Percentiles rank a stretch among this genome's conserved stretches.
Evolutionary conservation across 2,329 filamentous ascomycete species (phyloP).

Genomic region (Juglanconis juglandina): DNA sequence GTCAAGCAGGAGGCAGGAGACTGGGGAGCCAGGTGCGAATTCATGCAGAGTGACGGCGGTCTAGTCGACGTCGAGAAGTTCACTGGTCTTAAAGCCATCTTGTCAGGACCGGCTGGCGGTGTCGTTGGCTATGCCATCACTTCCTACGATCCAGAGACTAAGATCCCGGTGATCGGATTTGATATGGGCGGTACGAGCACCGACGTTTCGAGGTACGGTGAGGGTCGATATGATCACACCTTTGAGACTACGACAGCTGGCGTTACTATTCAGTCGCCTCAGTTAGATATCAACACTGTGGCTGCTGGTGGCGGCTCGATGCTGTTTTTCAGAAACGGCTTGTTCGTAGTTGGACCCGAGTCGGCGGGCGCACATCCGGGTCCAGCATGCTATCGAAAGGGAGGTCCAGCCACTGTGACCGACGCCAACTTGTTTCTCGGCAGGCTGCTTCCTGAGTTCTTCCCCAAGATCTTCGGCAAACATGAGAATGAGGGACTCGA

Average conservation of each 20-base stretch:
- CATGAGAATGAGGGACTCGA: conserved; percentile 82
- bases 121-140: conserved; percentile 92
- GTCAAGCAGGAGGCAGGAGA: conserved; percentile 63
- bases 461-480: conserved; percentile 91
- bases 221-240: conserved; percentile 85
- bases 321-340: conserved; percentile 82
- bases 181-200: conserved; percentile 95
- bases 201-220: conserved; percentile 82
- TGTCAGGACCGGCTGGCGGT: conserved; percentile 88
- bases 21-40: conserved; percentile 80
- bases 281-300: conserved; percentile 92
- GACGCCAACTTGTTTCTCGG: conserved; percentile 88
- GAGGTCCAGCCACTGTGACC: conserved; percentile 85
- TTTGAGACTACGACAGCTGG: conserved; percentile 93
- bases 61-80: conserved; percentile 74
- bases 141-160: conserved; percentile 79
- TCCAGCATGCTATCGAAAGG: conserved; percentile 87
- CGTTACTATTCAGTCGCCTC: conserved; percentile 89
- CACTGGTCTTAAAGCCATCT: conserved; percentile 77
- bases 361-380: conserved; percentile 86
- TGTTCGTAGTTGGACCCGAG: conserved; percentile 88
- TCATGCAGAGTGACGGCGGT: conserved; percentile 87
- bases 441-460: conserved; percentile 82
- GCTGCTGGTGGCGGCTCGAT: conserved; percentile 83
- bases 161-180: conserved; percentile 85